Evolutionary conservation across 495 filamentous ascomycete species (phyloP), one percentile per base, ranked within the genome.

Genomic region (Darksidea phi): DNA sequence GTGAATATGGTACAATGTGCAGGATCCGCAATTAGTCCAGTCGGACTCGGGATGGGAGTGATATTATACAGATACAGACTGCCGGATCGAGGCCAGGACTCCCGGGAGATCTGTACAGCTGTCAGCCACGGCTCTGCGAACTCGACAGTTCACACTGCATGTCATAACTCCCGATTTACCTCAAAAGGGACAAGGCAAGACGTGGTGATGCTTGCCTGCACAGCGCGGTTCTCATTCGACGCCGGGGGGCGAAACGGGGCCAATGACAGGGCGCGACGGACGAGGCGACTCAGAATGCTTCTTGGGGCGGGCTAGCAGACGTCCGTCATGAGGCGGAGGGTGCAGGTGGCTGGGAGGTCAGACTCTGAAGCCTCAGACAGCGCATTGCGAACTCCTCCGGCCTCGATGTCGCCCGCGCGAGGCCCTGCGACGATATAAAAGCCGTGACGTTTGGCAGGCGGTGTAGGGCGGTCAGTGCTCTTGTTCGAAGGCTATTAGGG

Each of bases 351-450:
- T 69, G 61, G 66, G 58, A 34, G 64, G 41, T 64, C 50, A 28
- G 49, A 42, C 38, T 50, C 23, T 55, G 55, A n/a, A n/a, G n/a
- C 61, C 48, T 48, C 52, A 47, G 50, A 69, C 66, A 69, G 61
- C 66, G 66, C 66, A 69, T 69, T 59, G 66, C 66, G 66, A 65
- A 53, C 57, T 68, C 62, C 43, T 56, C 56, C 66, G 58, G 43
- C 61, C 61, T 57, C 57, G 11, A 42, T 24, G 45, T 38, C 51
- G 53, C 23, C 38, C 48, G 34, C 45, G 51, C 32, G 58, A 51
- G 49, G 54, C 23, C 24, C 49, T 46, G 28, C 24, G 57, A 56
- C 54, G 58, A 52, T 48, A 46, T 66, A 63, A 62, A 52, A 66
- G 47, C 47, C 54, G 50, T 61, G 62, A 66, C 58, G 66, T 69